Conservation (phyloP, 1,284 basidiomycete species). For the Lignosus rhinocerotis region DNA sequence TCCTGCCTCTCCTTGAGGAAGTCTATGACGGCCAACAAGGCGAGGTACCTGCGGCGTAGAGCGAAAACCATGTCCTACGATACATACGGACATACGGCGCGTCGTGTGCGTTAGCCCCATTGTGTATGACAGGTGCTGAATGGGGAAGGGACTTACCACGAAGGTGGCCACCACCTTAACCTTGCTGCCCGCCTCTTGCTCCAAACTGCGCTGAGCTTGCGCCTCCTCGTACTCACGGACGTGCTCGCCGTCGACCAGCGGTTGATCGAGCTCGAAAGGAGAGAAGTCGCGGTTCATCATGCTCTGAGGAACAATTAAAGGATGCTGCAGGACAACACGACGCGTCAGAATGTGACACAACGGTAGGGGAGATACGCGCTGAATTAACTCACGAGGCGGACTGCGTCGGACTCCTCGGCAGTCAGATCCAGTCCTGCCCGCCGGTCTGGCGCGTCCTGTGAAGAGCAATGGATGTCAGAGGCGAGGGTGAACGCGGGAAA, state of each 20-base stretch:
- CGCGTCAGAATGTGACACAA: background rate
- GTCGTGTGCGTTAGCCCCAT: background rate
- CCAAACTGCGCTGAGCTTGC: background rate
- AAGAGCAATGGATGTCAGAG: background rate
- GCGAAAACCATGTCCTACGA: background rate
- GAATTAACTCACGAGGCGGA: background rate
- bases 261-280: background rate
- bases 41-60: background rate
- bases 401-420: background rate
- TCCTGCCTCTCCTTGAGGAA: background rate
- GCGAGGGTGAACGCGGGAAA: background rate
- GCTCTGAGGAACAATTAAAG: background rate
- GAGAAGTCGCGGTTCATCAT: background rate
- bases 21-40: background rate
- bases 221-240: background rate
- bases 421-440: background rate
- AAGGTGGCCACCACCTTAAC: background rate
- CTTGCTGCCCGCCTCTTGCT: background rate
- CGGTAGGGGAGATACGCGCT: background rate
- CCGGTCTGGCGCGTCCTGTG: background rate
- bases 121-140: background rate
- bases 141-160: background rate
- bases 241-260: background rate
- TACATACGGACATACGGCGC: background rate
- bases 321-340: background rate